Evolutionary conservation across 164 flowering plant genomes (phyloP), one percentile per base, ranked within the genome.

Genomic region (Euptelea pleiosperma): DNA sequence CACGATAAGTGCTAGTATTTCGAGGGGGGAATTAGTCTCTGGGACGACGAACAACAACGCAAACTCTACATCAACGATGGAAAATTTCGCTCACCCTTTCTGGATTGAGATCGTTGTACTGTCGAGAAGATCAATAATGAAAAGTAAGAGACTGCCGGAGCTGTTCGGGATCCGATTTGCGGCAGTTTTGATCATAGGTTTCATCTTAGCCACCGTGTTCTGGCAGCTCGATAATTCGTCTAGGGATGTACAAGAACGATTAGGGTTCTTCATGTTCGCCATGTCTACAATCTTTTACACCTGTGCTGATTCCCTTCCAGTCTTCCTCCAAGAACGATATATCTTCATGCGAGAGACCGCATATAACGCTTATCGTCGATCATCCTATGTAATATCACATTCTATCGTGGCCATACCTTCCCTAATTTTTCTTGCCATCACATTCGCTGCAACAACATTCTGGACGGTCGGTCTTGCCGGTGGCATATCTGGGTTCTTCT

Each of bases 271-370:
- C 77, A 97, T 97, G 1, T 92, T 92, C 61, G 98, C 98, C 65
- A 89, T 89, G 98, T 86, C 97, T 34, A 89, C 98, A 1, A 87
- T 86, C 22, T 92, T 77, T 86, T 92, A 89, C 80, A 87, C 97
- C 2, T 89, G 97, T 59, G 97, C 98, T 0, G 97, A 92, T 30
- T 91, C 98, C 26, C 70, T 89, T 26, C 98, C 98, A 0, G 88
- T 83, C 1, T 92, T 92, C 67, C 83, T 92, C 52, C 91, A 84
- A 39, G 96, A 92, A 34, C 67, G 93, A 0, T 89, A 84, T 74
- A 87, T 92, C 25, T 92, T 92, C 81, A 84, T 89, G 97, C 58
- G 98, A 24, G 98, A 92, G 59, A 89, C 98, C 0, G 97, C 97
- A 0, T 82, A 89, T 79, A 92, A 92, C 60, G 91, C 98, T 6